These are phyloP conservation scores for Cicer pinnatifidum DNA, from an alignment of 306 rosid genomes.

Conservation along the genomic window DNA sequence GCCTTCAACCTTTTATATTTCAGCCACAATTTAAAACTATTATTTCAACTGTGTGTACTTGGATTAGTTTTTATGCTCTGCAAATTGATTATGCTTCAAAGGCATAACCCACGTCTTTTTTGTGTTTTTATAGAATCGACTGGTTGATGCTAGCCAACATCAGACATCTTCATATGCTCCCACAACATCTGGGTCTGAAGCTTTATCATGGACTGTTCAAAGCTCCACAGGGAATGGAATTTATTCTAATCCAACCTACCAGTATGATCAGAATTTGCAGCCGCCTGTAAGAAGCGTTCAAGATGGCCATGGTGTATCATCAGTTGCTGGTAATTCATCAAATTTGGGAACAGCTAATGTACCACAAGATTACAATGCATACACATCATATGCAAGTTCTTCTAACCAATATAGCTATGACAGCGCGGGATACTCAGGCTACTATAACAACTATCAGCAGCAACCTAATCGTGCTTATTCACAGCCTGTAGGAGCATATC, in stretches of 20 bases:
- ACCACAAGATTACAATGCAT: slow-evolving; percentile 83
- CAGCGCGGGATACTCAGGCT: slow-evolving; percentile 79
- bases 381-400: slow-evolving; percentile 81
- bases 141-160: slow-evolving; percentile 63
- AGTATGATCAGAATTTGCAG: slow-evolving; percentile 71
- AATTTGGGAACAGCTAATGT: slow-evolving; percentile 88
- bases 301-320: slow-evolving; percentile 64
- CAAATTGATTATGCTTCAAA: slow-evolving; percentile 31
- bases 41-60: neutral
- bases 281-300: slow-evolving; percentile 70
- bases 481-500: slow-evolving; percentile 98
- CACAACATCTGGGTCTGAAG: slow-evolving; percentile 65
- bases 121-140: slow-evolving; percentile 57
- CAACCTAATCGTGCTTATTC: slow-evolving; percentile 86
- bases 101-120: slow-evolving; percentile 12
- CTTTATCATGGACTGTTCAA: slow-evolving; percentile 66
- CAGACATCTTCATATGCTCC: slow-evolving; percentile 59
- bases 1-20: neutral
- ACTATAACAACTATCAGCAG: slow-evolving; percentile 89
- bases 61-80: slow-evolving; percentile 9
- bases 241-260: slow-evolving; percentile 68
- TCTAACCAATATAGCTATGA: slow-evolving; percentile 88
- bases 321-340: slow-evolving; percentile 81
- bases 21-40: neutral
- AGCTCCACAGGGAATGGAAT: slow-evolving; percentile 67